Evolutionary conservation across 208 protist species (phyloP), one percentile per base, ranked within the genome.

Genomic region (Trypanosoma scelopori): DNA sequence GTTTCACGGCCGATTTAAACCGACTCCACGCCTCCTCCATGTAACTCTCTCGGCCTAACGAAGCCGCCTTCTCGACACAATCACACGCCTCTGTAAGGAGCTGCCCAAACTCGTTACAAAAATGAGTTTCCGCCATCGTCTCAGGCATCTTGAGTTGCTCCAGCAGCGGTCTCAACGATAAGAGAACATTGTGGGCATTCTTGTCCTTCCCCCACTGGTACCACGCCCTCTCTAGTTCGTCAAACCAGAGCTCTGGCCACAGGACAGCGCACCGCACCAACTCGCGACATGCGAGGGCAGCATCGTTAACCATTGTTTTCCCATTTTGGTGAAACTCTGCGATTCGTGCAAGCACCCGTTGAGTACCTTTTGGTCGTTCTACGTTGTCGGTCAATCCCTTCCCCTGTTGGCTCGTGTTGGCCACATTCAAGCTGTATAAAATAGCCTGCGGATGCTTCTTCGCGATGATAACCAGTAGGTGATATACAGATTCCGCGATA

Each of bases 401-500:
- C 41, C 52, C 51, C 60, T 72, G 72, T 76, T 61, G 42, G 59
- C 82, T 91, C 3, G 79, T 80, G 62, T 98, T 98, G 22, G 94
- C 97, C 11, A 99, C 98, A 61, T 98, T 99, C 15, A 99, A 82
- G 63, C 97, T 98, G 87, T 99, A 99, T 18, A 99, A 85, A 30
- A 99, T 83, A 6, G 98, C 98, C 78, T 99, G 99, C 28, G 98
- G 98, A 82, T 99, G 99, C 20, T 84, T 77, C 63, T 94, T 95
- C 23, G 97, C 98, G 68, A 99, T 89, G 23, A 87, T 74, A 39
- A 77, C 68, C 12, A 99, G 81, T 5, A 99, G 77, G 23, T 95
- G 70, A 59, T 98, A 89, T 27, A 99, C 91, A 15, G 98, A 88
- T 58, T 95, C 85, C 0, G 91, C 78, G 25, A 99, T 91, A 6